Base-by-base conservation (phyloP, 768 basidiomycete species). In the Hygrocybe punicea region DNA sequence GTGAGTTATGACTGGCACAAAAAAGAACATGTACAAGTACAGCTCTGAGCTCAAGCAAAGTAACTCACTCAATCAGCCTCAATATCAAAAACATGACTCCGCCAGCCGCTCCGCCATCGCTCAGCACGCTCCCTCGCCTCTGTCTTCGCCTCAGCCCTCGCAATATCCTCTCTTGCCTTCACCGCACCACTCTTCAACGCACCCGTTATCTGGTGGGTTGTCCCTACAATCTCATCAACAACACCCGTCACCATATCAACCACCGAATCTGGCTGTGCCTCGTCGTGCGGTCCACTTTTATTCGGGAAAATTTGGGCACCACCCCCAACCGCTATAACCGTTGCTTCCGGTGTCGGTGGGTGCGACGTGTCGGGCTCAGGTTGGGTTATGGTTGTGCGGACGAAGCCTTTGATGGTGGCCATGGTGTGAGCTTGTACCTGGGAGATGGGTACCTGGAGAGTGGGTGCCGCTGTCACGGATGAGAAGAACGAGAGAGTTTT, bases 191-290 rank as follows among this genome's bases (percentile, higher is more conserved):
- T 65, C 55, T n/a, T 62, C 58, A 55, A 62, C 60, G 9, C 53
- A 60, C 1, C 57, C 10, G 58, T 60, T 17, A 53, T 62, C 44
- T 62, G 58, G 9, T 66, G 64, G 5, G 63, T 63, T 17, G 47
- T 63, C 9, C 83, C 85, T 0, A 81, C 82, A 2, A 82, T 81
- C 3, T 82, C 84, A 6, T 83, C 82, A 34, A 82, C 84, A 21
- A 80, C 81, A 29, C 84, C 86, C 1, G 81, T 81, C 40, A 83
- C 84, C 0, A 81, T 78, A 17, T 77, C 80, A 36, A 75, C 80
- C 3, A 76, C 75, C 47, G 74, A 68, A 45, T 60, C 62, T 53
- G 59, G 56, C 21, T 77, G 75, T 24, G 78, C 75, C 29, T 79
- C 77, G 51, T 74, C 76, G 55, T 79, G 69, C 1, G 71, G 63